Conservation (phyloP, 2,329 filamentous ascomycete genomes). For the Emmonsiellopsis sp. region DNA sequence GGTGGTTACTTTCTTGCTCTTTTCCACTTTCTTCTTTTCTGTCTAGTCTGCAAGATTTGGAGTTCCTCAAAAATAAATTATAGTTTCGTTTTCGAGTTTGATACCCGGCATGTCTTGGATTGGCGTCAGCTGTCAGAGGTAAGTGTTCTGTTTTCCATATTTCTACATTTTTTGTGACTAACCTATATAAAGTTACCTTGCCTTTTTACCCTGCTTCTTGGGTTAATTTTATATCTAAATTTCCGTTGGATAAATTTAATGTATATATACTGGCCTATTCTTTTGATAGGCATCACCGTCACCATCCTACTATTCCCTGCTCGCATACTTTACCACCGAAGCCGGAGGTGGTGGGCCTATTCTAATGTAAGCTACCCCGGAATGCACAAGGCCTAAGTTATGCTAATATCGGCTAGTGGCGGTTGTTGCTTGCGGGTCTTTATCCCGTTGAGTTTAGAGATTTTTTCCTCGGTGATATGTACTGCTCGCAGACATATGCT, state of each 20-base stretch:
- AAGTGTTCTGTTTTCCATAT: constrained; percentile 12
- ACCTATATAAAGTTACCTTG: constrained; percentile 55
- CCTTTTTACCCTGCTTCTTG: constrained; percentile 65
- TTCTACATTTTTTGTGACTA: neutral
- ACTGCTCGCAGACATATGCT: constrained; percentile 87
- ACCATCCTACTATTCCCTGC: constrained; percentile 66
- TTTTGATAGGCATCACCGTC: constrained; percentile 61
- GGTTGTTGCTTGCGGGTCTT: constrained; percentile 71
- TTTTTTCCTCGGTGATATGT: constrained; percentile 96
- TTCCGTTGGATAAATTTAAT: constrained; percentile 62
- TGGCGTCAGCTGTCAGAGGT: constrained; percentile 79
- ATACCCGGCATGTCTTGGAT: constrained; percentile 73
- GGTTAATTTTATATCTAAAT: constrained; percentile 80
- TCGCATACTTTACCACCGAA: constrained; percentile 63
- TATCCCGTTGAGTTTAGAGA: constrained; percentile 95
- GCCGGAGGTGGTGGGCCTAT: constrained; percentile 76
- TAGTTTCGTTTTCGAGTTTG: constrained; percentile 92
- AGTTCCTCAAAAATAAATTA: constrained; percentile 83
- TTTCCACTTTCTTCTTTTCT: constrained; percentile 73
- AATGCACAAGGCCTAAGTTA: neutral
- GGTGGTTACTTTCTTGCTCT: constrained; percentile 83
- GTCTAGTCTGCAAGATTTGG: constrained; percentile 77
- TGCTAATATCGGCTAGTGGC: constrained; percentile 52
- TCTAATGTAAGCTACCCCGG: constrained; percentile 57
- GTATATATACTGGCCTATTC: constrained; percentile 77